These are phyloP conservation scores for Sclerotinia borealis DNA, from an alignment of 2,329 filamentous ascomycete genomes.

Conservation along the genomic window DNA sequence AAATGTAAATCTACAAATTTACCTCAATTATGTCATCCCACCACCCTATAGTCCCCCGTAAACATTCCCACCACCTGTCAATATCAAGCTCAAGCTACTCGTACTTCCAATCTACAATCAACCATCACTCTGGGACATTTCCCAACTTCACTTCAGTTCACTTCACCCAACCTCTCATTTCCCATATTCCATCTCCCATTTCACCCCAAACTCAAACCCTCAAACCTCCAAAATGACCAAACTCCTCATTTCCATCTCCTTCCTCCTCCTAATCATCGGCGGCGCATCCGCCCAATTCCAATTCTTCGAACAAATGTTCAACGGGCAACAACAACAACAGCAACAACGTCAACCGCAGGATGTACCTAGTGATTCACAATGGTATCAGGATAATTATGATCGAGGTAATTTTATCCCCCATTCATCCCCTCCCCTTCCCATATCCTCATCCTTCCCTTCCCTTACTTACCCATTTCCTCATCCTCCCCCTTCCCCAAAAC, in stretches of 20 bases:
- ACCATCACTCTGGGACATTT: not conserved
- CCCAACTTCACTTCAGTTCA: not conserved
- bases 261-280: constrained; percentile 54
- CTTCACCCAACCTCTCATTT: not conserved
- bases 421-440: not conserved
- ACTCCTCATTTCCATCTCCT: constrained; percentile 31
- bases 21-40: not conserved
- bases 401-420: constrained; percentile 44
- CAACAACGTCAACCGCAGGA: constrained; percentile 57
- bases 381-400: constrained; percentile 70
- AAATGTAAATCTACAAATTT: not conserved
- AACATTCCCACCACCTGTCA: constrained; percentile 11
- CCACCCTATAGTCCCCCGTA: constrained; percentile 2
- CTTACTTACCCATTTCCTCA: not conserved
- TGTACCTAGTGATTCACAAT: constrained; percentile 73
- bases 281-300: constrained; percentile 74
- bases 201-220: not conserved
- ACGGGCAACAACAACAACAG: constrained; percentile 50
- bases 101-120: not conserved
- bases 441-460: not conserved
- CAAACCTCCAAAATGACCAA: constrained; percentile 23
- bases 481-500: not conserved
- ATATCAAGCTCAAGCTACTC: no score
- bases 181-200: not conserved
- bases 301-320: constrained; percentile 98